Evolutionary conservation across 2,329 filamentous ascomycete genomes (phyloP).

Genomic region (Tolypocladium cylindrosporum): DNA sequence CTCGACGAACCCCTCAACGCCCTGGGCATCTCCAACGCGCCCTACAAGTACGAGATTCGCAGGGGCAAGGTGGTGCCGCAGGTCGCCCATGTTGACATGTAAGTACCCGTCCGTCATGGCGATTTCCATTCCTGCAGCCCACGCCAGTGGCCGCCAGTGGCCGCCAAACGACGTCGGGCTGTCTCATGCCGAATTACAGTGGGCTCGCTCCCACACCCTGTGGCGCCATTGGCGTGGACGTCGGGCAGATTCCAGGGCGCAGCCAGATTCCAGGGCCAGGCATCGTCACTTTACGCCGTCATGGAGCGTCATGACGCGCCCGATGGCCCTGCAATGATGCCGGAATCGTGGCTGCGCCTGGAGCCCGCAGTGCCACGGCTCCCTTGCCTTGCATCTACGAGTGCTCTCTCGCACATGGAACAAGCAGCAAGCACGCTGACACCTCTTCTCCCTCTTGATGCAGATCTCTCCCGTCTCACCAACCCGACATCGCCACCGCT

Average conservation of each 20-base stretch:
- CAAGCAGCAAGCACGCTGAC: slow-evolving; percentile 2
- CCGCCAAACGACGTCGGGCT: neutral
- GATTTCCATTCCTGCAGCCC: neutral
- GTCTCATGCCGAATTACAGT: neutral
- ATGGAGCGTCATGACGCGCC: neutral
- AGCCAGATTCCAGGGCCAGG: neutral
- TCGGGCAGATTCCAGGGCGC: neutral
- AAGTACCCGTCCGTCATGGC: slow-evolving; percentile 8
- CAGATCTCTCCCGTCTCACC: slow-evolving; percentile 8
- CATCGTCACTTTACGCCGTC: neutral
- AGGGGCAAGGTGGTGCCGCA: slow-evolving; percentile 21
- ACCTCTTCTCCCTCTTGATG: slow-evolving; percentile 1
- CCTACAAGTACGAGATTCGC: slow-evolving; percentile 19
- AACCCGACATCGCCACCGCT: slow-evolving; percentile 12
- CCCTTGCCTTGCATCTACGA: neutral
- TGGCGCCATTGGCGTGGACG: neutral
- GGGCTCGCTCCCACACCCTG: neutral
- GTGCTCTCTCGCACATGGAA: neutral
- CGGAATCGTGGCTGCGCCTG: neutral
- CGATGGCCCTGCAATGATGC: neutral
- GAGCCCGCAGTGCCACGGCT: neutral
- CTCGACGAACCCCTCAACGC: slow-evolving; percentile 18
- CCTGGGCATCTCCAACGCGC: slow-evolving; percentile 13
- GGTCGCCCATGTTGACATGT: slow-evolving; percentile 14
- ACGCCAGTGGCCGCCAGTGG: too few relatives aligned